A percentile compares a stretch with the other conserved stretches of the same genome.
phyloP scores from a whole-genome alignment of 768 basidiomycete genomes.

The Infundibulicybe gibba region DNA sequence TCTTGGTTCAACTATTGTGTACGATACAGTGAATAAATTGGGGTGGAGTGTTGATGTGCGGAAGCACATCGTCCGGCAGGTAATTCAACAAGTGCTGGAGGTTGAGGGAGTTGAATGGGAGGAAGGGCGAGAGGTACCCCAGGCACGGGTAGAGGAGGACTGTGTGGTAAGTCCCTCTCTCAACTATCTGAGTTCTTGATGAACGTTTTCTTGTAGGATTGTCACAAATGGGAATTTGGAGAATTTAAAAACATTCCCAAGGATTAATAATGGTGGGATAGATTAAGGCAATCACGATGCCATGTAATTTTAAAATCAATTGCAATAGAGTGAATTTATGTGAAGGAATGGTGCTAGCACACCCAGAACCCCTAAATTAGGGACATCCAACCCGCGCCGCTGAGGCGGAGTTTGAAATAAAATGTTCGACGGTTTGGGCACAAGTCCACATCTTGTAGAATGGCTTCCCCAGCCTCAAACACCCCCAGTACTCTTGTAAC shows the following conservation, averaged over 20 bases:
- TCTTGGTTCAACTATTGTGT: slow-evolving; percentile 81
- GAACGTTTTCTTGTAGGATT: slow-evolving; percentile 47
- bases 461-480: no score
- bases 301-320: no score
- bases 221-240: slow-evolving; percentile 75
- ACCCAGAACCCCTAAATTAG: no score
- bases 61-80: slow-evolving; percentile 67
- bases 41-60: slow-evolving; percentile 82
- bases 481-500: no score
- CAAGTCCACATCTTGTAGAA: no score
- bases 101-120: slow-evolving; percentile 50
- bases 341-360: no score
- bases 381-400: no score
- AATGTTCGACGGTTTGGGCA: no score
- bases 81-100: slow-evolving; percentile 63
- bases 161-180: slow-evolving; percentile 45
- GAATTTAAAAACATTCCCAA: slow-evolving; percentile 24
- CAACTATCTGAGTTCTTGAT: background rate
- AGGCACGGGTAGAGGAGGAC: slow-evolving; percentile 55
- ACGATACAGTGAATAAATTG: slow-evolving; percentile 81
- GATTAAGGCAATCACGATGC: no score
- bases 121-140: slow-evolving; percentile 47
- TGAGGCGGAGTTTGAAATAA: no score
- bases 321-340: no score
- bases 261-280: background rate